Evolutionary conservation across 331 rosid species (phyloP), one percentile per base, ranked within the genome.

Genomic region (Acacia pycnantha): DNA sequence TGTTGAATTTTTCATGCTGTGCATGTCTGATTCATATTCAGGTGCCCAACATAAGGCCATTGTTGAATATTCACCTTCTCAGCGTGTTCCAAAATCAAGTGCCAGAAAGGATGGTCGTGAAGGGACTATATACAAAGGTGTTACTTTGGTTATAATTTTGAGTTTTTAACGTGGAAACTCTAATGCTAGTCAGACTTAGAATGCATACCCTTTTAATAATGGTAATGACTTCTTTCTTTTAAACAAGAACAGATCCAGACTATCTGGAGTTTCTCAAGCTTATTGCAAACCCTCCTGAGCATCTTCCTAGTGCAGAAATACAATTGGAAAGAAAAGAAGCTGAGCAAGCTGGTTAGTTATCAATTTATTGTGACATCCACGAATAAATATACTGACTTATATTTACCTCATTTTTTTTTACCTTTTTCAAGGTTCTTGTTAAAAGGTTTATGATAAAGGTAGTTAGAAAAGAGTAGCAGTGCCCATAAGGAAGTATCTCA

Each of bases 281-380:
- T 83, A 91, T 94, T 86, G 92, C 97, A 50, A 90, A 90, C 82
- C 95, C 98, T 16, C 86, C 85, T 8, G 98, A 94, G 85, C 91
- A 96, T 89, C 98, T 96, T 82, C 99, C 98, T 13, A 96, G 99
- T 89, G 99, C 99, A 37, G 99, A 96, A 79, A 92, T 96, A 85
- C 99, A 96, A 81, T 85, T 96, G 89, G 99, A 96, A 84, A 92
- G 99, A 87, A 96, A 88, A 86, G 98, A 96, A 92, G 98, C 99
- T 31, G 98, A 94, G 82, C 98, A 85, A 91, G 89, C 95, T 81
- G 99, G 99, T 96, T 43, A 72, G 86, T 84, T 78, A 50, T 81
- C 44, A 40, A 21, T 83, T 68, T 72, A 58, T 68, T 37, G 19
- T n/a, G 9, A 43, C 76, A 40, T 40, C 56, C n/a, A 9, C 29